Percentiles rank a stretch among this genome's conserved stretches.
Evolutionary conservation across 164 flowering plant species (phyloP).

Genomic region (Sedum album): DNA sequence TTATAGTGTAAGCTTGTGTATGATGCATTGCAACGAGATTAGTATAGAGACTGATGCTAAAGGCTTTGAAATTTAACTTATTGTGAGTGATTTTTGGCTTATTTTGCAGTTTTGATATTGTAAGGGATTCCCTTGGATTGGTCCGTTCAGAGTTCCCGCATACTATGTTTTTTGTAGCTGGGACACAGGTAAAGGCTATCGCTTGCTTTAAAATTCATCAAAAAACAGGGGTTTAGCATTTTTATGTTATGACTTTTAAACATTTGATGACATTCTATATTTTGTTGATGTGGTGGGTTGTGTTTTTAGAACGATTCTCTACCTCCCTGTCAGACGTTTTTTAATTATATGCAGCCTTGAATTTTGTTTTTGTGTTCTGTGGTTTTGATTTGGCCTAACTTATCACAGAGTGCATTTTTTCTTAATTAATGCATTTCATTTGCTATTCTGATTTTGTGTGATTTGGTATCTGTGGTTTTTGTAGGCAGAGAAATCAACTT

Average conservation of each 20-base stretch:
- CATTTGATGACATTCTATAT: no score
- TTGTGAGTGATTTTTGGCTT: not conserved
- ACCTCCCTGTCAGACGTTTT: no score
- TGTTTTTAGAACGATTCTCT: not conserved
- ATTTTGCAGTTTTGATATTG: constrained; percentile 62
- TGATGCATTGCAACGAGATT: not conserved
- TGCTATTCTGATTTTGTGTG: not conserved
- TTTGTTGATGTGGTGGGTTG: no score
- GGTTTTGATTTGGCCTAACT: not conserved
- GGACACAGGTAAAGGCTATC: constrained; percentile 69
- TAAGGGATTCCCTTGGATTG: constrained; percentile 66
- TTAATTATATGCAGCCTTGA: not conserved
- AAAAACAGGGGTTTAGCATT: not conserved
- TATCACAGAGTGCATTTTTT: not conserved
- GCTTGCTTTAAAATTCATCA: no score
- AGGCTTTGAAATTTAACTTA: not conserved
- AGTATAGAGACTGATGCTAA: not conserved
- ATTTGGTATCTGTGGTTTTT: not conserved
- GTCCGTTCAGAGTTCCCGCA: constrained; percentile 83
- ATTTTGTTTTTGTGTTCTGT: not conserved
- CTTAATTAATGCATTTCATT: not conserved
- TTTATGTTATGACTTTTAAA: no score
- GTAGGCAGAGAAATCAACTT: constrained; percentile 73
- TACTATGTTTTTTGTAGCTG: constrained; percentile 63
- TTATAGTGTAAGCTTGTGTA: not conserved